Conservation (phyloP, 78 protist genomes). For the Capsaspora owczarzaki region DNA sequence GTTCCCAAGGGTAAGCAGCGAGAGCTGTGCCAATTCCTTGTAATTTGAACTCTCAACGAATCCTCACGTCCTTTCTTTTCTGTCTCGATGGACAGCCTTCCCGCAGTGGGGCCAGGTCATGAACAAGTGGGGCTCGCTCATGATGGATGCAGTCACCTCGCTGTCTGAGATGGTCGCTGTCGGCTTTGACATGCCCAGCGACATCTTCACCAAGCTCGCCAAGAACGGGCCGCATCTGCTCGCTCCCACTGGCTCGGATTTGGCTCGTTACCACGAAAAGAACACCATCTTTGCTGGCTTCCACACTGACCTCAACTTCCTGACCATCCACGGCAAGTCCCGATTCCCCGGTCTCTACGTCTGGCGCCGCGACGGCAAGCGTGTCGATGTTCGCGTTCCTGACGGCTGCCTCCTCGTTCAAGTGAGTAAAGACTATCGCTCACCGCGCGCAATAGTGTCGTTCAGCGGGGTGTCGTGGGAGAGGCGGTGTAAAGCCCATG, state of each 20-base stretch:
- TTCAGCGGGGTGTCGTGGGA: background rate
- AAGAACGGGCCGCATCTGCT: conserved; percentile 75
- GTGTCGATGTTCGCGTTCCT: conserved; percentile 41
- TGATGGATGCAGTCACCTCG: conserved; percentile 28
- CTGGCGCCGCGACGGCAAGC: conserved; percentile 33
- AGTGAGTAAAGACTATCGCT: background rate
- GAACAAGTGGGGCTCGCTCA: conserved; percentile 48
- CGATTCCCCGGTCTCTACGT: conserved; percentile 61
- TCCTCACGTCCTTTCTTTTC: background rate
- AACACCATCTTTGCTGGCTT: conserved; percentile 72
- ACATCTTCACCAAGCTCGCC: conserved; percentile 49
- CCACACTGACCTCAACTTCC: conserved; percentile 79
- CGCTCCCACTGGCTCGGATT: conserved; percentile 85
- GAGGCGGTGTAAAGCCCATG: background rate
- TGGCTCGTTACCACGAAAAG: conserved; percentile 30
- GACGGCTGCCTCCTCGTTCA: conserved; percentile 42
- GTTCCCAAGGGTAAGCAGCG: conserved; percentile 32
- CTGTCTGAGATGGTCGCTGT: conserved; percentile 39
- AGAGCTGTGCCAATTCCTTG: too few species aligned
- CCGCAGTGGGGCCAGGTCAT: conserved; percentile 9
- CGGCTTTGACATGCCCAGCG: conserved; percentile 42
- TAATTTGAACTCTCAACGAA: too few species aligned
- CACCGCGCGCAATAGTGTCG: too few species aligned
- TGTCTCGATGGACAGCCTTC: background rate
- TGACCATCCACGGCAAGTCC: conserved; percentile 77